Base-by-base conservation (phyloP, 1,284 basidiomycete species). In the Puccinia brachypodii region DNA sequence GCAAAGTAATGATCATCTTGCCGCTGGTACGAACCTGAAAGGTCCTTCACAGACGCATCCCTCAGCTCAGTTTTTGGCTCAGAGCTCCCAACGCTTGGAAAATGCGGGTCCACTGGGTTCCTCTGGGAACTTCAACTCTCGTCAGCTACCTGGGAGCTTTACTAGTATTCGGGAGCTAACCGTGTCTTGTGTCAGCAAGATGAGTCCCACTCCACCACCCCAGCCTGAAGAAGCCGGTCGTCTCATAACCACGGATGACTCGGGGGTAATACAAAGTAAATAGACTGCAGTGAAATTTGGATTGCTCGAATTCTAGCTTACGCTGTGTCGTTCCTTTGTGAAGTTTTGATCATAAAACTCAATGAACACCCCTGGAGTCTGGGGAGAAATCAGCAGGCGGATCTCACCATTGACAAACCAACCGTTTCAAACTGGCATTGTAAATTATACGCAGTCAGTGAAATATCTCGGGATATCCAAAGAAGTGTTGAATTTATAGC, bases 401-500 rank as follows among this genome's bases (percentile, higher is more conserved):
- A 81, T 60, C 28, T 81, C 40, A 81, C 69, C 3, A 72, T 81
- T n/a, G 68, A 81, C 66, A 81, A 81, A 64, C 78, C 78, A 28
- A 81, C 71, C 9, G 68, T 81, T 50, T 81, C 78, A 31, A 72
- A 69, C 42, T 81, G 78, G 78, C 78, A 81, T 40, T 81, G 78
- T 64, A 81, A 81, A 62, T 13, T 81, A 31, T 81, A 81, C 56
- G 78, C 78, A 50, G 78, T 81, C 33, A 73, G 60, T 72, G 28
- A 19, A 25, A 14, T 58, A n/a, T 25, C 42, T n/a, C 22, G 7
- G 44, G 44, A 6, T 19, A 6, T 42, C 13, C 3, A 31, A 19
- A 36, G 3, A 47, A 53, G 19, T 40, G 25, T 11, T n/a, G 4
- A 44, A n/a, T n/a, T n/a, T 33, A 31, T n/a, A n/a, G 36, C 19